A percentile compares a stretch with the other conserved stretches of the same genome.
These are phyloP conservation scores for Diaporthe sp. DNA, from an alignment of 2,329 filamentous ascomycete genomes.

Conservation along the genomic window DNA sequence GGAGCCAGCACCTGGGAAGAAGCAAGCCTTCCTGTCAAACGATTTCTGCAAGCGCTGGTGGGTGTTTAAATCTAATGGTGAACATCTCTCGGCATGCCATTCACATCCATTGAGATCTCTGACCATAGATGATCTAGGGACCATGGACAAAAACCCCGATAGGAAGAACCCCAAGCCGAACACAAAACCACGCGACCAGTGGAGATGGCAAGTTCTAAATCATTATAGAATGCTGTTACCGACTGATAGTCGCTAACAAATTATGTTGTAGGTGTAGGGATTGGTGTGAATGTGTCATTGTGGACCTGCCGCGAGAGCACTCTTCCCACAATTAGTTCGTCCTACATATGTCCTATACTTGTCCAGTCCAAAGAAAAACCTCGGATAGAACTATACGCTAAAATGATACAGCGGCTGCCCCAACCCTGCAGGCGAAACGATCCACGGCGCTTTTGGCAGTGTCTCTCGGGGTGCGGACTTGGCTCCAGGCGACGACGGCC, in stretches of 20 bases:
- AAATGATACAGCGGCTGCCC: neutral
- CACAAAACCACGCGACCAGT: too few relatives aligned
- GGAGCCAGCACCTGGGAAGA: neutral
- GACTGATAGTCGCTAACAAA: neutral
- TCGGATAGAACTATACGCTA: neutral
- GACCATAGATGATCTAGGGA: neutral
- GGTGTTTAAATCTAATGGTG: neutral
- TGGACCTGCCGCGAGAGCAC: neutral
- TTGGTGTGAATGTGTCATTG: neutral
- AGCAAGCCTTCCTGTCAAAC: neutral
- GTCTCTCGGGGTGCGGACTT: neutral
- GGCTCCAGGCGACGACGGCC: neutral
- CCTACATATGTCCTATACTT: neutral
- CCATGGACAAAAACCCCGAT: neutral
- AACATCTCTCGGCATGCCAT: neutral
- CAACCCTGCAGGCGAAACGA: neutral
- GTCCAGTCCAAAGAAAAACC: neutral
- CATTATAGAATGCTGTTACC: neutral
- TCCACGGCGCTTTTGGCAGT: neutral
- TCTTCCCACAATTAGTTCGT: neutral
- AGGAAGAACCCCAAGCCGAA: too few relatives aligned
- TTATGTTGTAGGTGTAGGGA: neutral
- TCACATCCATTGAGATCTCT: neutral
- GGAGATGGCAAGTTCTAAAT: neutral
- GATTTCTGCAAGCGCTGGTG: neutral